These are phyloP conservation scores for Fraxinus baroniana DNA, from an alignment of 305 asterid species.

Conservation along the genomic window DNA sequence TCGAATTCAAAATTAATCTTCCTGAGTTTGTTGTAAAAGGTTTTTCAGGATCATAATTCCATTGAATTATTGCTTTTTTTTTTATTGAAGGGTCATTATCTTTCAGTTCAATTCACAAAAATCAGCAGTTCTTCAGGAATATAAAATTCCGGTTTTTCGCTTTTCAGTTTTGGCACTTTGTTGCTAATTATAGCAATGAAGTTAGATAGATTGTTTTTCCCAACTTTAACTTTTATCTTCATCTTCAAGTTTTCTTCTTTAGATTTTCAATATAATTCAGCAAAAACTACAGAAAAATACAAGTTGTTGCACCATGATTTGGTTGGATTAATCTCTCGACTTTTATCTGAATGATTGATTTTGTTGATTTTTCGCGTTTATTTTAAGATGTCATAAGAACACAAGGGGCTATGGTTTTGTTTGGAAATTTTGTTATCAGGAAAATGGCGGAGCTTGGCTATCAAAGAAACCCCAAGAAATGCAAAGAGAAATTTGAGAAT, in stretches of 20 bases:
- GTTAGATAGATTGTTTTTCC: not conserved
- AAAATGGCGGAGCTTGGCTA: constrained; percentile 90
- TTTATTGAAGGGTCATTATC: constrained; percentile 22
- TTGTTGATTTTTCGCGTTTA: constrained; percentile 25
- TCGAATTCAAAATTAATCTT: constrained; percentile 8
- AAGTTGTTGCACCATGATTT: not conserved
- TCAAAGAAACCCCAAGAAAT: constrained; percentile 77
- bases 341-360: not conserved
- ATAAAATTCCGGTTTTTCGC: constrained; percentile 46
- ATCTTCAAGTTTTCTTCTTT: not conserved
- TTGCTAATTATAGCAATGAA: constrained; percentile 41
- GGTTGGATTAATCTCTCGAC: not conserved
- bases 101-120: constrained; percentile 25
- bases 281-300: not conserved
- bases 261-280: not conserved
- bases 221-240: not conserved
- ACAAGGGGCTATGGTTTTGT: not conserved
- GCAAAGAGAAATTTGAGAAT: constrained; percentile 94
- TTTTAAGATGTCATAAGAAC: constrained; percentile 22
- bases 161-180: constrained; percentile 46
- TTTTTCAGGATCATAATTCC: constrained; percentile 34
- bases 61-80: constrained; percentile 29
- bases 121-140: constrained; percentile 54
- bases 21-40: constrained; percentile 19
- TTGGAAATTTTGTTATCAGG: constrained; percentile 35